Conservation (phyloP, 305 asterid species). For the Euphrasia arctica region DNA sequence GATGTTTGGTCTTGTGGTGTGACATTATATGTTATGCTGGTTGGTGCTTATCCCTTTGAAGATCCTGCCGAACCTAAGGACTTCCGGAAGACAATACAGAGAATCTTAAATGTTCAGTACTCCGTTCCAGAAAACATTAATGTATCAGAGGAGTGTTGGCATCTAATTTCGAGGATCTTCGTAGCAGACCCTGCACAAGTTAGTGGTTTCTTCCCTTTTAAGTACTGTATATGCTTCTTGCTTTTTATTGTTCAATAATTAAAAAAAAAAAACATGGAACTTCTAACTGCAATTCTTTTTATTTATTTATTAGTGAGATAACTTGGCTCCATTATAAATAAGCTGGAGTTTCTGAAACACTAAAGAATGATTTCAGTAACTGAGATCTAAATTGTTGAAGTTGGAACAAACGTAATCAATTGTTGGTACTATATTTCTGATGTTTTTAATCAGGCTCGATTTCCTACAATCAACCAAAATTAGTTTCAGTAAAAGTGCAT, state of each 20-base stretch:
- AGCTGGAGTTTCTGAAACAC: too few species aligned
- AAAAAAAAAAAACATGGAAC: not conserved
- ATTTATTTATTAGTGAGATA: not conserved
- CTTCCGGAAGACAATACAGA: slow-evolving; percentile 80
- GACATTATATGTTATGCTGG: slow-evolving; percentile 86
- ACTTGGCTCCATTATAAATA: too few species aligned
- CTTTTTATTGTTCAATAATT: slow-evolving; percentile 2
- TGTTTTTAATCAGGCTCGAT: slow-evolving; percentile 1
- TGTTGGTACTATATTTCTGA: not conserved
- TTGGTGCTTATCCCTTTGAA: slow-evolving; percentile 90
- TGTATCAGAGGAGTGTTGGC: slow-evolving; percentile 65
- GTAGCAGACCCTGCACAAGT: slow-evolving; percentile 71
- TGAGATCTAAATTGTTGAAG: too few species aligned
- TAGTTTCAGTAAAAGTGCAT: slow-evolving; percentile 1
- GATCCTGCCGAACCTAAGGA: slow-evolving; percentile 89
- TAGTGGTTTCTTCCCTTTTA: slow-evolving; percentile 25
- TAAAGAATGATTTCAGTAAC: too few species aligned
- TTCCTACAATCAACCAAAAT: not conserved
- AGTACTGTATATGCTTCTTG: not conserved
- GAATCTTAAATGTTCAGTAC: slow-evolving; percentile 67
- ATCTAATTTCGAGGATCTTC: slow-evolving; percentile 73
- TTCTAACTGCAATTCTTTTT: not conserved
- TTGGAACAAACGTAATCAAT: not conserved
- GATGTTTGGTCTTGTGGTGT: slow-evolving; percentile 99
- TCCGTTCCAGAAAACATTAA: slow-evolving; percentile 62